phyloP scores from a whole-genome alignment of 1,284 basidiomycete species.

The Neolentinus lepideus region DNA sequence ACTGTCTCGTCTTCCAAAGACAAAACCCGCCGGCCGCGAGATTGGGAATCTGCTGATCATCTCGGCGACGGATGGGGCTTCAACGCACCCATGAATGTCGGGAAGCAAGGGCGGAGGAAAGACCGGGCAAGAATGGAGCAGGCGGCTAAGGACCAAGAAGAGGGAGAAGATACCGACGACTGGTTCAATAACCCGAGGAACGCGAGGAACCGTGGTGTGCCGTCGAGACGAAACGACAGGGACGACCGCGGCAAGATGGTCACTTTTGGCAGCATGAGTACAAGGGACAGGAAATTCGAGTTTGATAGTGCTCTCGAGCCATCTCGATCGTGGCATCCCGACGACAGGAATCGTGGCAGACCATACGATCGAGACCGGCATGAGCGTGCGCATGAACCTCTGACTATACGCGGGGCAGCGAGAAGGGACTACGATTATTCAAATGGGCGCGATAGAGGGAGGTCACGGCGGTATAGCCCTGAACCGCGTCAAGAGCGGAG shows the following conservation, averaged over 20 bases:
- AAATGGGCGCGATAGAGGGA: not conserved
- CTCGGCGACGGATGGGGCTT: conserved; percentile 36
- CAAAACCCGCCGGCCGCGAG: conserved; percentile 20
- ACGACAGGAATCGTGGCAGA: not conserved
- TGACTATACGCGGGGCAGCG: not conserved
- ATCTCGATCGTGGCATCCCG: not conserved
- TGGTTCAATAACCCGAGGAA: conserved; percentile 44
- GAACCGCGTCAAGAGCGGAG: not conserved
- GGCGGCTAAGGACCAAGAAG: conserved; percentile 36
- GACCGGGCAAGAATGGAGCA: conserved; percentile 49
- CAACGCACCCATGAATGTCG: conserved; percentile 50
- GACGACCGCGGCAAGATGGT: not conserved
- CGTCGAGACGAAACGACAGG: not conserved
- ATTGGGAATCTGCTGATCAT: conserved; percentile 24
- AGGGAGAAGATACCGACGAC: conserved; percentile 46
- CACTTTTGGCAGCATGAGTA: not conserved
- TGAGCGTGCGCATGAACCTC: not conserved
- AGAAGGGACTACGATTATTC: not conserved
- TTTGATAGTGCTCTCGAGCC: not conserved
- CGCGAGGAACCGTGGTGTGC: not conserved
- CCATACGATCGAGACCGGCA: not conserved
- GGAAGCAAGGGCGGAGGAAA: conserved; percentile 54
- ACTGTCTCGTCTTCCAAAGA: conserved; percentile 18
- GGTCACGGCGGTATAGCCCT: not conserved
- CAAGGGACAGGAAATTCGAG: not conserved